A percentile compares a stretch with the other conserved stretches of the same genome.
Evolutionary conservation across 192 early-diverging fungal genomes (phyloP).

Genomic region (Oehlia diaphana): DNA sequence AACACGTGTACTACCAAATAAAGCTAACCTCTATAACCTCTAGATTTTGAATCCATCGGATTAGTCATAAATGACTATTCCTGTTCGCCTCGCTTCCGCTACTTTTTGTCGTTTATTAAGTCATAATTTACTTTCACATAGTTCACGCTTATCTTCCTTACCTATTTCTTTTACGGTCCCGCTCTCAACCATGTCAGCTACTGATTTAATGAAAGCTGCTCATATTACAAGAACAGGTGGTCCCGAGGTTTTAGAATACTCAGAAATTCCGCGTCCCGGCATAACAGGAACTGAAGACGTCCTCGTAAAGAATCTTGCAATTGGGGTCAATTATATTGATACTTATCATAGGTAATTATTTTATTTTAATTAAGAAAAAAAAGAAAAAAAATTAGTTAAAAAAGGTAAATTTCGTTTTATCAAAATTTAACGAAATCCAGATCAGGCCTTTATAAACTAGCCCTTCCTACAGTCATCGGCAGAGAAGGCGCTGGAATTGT

Average conservation of each 20-base stretch:
- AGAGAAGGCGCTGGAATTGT: constrained; percentile 83
- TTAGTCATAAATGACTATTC: neutral
- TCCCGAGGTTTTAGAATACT: constrained; percentile 55
- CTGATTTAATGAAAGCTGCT: constrained; percentile 39
- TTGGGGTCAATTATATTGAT: constrained; percentile 54
- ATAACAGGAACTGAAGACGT: constrained; percentile 45
- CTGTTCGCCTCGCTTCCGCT: neutral
- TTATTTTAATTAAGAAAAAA: too few relatives aligned
- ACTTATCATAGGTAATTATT: constrained; percentile 62
- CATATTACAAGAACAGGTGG: constrained; percentile 56
- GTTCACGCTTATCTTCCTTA: neutral
- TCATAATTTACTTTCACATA: neutral
- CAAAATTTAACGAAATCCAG: constrained; percentile 25
- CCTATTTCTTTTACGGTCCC: neutral
- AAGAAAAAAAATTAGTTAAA: neutral
- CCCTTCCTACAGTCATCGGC: constrained; percentile 70
- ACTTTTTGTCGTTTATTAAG: neutral
- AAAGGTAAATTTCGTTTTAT: neutral
- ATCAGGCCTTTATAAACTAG: constrained; percentile 68
- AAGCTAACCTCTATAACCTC: neutral
- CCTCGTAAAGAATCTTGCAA: constrained; percentile 70
- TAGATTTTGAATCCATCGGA: neutral
- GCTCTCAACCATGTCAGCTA: constrained; percentile 7
- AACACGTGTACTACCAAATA: too few relatives aligned
- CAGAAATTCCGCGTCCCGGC: constrained; percentile 33